A percentile compares a stretch with the other conserved stretches of the same genome.
phyloP scores from a whole-genome alignment of 306 rosid genomes.

The Glycine tomentella region DNA sequence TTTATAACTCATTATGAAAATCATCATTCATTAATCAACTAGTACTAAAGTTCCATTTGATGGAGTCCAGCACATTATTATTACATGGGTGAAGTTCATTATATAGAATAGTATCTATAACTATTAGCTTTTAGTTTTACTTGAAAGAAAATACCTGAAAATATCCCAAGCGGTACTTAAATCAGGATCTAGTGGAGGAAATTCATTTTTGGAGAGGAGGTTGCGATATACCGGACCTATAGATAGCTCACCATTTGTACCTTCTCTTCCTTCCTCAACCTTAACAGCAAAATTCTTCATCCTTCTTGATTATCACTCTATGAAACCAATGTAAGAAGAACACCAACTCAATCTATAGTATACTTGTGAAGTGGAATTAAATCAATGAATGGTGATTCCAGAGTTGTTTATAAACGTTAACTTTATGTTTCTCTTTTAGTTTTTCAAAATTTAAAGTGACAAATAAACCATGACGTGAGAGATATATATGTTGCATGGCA shows the following conservation, averaged over 20 bases:
- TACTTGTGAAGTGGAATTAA: neutral
- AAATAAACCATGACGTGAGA: no score
- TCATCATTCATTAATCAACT: neutral
- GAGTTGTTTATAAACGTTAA: neutral
- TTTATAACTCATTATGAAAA: neutral
- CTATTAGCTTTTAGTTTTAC: neutral
- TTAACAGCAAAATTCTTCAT: slow-evolving; percentile 69
- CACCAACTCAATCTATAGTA: neutral
- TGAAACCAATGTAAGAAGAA: slow-evolving; percentile 36
- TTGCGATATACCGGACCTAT: slow-evolving; percentile 81
- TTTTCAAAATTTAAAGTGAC: neutral
- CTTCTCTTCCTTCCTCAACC: slow-evolving; percentile 85
- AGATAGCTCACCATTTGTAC: slow-evolving; percentile 69
- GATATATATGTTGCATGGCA: neutral
- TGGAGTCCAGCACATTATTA: no score
- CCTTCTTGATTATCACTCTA: neutral
- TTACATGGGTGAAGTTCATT: neutral
- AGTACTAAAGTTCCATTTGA: neutral
- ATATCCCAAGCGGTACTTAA: slow-evolving; percentile 76
- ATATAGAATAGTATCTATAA: neutral
- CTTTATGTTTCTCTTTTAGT: neutral
- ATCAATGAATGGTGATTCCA: neutral
- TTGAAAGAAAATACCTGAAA: slow-evolving; percentile 59
- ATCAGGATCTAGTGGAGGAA: slow-evolving; percentile 67
- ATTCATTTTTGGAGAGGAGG: slow-evolving; percentile 59